phyloP scores from a whole-genome alignment of 1,139 yeast species.

The Yamadazyma diospyri region DNA sequence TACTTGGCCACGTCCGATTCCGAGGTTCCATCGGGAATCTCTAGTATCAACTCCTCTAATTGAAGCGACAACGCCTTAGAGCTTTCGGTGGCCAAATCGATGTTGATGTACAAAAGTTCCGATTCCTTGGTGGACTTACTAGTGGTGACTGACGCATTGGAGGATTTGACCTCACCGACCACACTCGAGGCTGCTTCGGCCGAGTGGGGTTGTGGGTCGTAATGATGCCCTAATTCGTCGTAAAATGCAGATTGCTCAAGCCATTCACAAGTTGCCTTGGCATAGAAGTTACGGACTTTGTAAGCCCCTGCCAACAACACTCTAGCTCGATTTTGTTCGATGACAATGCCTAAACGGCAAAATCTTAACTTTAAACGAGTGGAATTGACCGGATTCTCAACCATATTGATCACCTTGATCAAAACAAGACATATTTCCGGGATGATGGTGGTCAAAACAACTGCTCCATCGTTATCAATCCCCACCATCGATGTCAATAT shows the following conservation, averaged over 20 bases:
- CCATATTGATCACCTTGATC: conserved; percentile 30
- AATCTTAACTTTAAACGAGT: conserved; percentile 55
- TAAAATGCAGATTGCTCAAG: conserved; percentile 53
- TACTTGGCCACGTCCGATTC: conserved; percentile 56
- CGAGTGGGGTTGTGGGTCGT: not conserved
- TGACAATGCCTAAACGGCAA: conserved; percentile 50
- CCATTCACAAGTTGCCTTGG: conserved; percentile 64
- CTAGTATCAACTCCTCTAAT: conserved; percentile 54
- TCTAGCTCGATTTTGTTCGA: conserved; percentile 40
- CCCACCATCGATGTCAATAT: conserved; percentile 37
- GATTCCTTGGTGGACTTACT: conserved; percentile 15
- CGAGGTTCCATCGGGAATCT: conserved; percentile 57
- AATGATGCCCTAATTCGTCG: conserved; percentile 17
- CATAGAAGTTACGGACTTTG: conserved; percentile 55
- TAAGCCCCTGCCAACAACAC: conserved; percentile 54
- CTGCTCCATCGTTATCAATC: conserved; percentile 36
- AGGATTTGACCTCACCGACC: conserved; percentile 5
- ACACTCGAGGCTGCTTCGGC: not conserved
- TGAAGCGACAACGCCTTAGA: conserved; percentile 56
- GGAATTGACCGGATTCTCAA: conserved; percentile 34
- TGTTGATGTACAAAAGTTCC: conserved; percentile 53
- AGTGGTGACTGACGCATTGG: conserved; percentile 5
- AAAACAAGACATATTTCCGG: conserved; percentile 31
- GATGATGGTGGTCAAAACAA: conserved; percentile 30
- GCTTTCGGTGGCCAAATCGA: conserved; percentile 67